These are phyloP conservation scores for Phellinidium pouzarii DNA, from an alignment of 1,284 basidiomycete species.

Conservation along the genomic window DNA sequence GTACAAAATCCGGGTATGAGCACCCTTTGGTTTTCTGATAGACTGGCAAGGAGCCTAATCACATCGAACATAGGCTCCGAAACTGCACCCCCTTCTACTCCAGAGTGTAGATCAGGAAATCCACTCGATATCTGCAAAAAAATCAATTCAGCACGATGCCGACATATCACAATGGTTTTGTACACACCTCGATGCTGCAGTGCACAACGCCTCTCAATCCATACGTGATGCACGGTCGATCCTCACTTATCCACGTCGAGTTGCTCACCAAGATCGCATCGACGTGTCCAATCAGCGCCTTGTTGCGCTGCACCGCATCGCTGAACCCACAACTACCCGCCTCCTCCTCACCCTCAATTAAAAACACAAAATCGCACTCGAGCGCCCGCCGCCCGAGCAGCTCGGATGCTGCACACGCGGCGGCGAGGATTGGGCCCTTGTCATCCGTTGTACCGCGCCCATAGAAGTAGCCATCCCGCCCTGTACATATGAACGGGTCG, in stretches of 20 bases:
- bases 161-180: constrained; percentile 15
- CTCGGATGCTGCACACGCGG: constrained; percentile 84
- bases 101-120: constrained; percentile 79
- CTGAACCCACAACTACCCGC: constrained; percentile 83
- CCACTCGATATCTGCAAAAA: constrained; percentile 52
- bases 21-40: constrained; percentile 59
- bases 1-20: constrained; percentile 82
- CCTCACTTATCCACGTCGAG: constrained; percentile 95
- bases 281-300: constrained; percentile 75
- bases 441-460: constrained; percentile 89
- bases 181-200: constrained; percentile 59
- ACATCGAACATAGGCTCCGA: constrained; percentile 91
- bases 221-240: constrained; percentile 93
- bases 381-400: constrained; percentile 69
- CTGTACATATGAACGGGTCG: constrained; percentile 78
- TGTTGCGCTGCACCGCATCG: constrained; percentile 67
- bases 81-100: constrained; percentile 86
- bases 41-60: constrained; percentile 72
- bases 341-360: constrained; percentile 97
- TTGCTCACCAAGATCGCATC: constrained; percentile 90
- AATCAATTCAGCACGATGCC: not conserved
- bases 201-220: constrained; percentile 91
- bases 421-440: constrained; percentile 91
- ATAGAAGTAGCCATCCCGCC: constrained; percentile 89
- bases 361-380: constrained; percentile 81